phyloP scores from a whole-genome alignment of 1,284 basidiomycete genomes.

The Crucibulum parvulum region DNA sequence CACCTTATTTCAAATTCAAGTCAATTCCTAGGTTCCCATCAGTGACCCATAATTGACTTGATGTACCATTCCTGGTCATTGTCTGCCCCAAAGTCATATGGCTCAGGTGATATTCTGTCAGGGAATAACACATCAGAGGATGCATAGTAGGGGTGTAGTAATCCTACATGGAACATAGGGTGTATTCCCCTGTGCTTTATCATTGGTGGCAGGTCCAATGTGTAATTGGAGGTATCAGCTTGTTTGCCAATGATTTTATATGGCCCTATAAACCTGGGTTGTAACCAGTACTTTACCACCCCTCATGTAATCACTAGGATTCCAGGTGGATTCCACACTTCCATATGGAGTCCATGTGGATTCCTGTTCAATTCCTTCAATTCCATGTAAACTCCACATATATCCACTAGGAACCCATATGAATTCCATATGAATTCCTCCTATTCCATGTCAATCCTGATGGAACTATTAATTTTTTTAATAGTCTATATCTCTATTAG shows the following conservation, averaged over 20 bases:
- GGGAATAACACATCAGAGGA: slow-evolving; percentile 22
- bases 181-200: slow-evolving; percentile 24
- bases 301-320: neutral
- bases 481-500: too few relatives aligned
- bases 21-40: slow-evolving; percentile 10
- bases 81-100: slow-evolving; percentile 25
- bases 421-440: too few relatives aligned
- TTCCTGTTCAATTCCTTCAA: too few relatives aligned
- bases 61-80: slow-evolving; percentile 26
- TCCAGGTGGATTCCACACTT: neutral
- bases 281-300: slow-evolving; percentile 7
- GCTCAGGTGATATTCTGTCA: slow-evolving; percentile 8
- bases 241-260: slow-evolving; percentile 27
- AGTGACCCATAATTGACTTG: slow-evolving; percentile 21
- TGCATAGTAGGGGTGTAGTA: slow-evolving; percentile 15
- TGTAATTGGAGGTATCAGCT: slow-evolving; percentile 25
- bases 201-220: slow-evolving; percentile 31
- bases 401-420: too few relatives aligned
- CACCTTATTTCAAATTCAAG: slow-evolving; percentile 22
- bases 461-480: too few relatives aligned
- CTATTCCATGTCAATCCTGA: neutral
- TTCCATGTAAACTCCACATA: too few relatives aligned
- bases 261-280: slow-evolving; percentile 37
- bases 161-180: slow-evolving; percentile 15
- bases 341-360: too few relatives aligned